Evolutionary conservation across 495 filamentous ascomycete species (phyloP).

Genomic region (Aspergillus taichungensis): DNA sequence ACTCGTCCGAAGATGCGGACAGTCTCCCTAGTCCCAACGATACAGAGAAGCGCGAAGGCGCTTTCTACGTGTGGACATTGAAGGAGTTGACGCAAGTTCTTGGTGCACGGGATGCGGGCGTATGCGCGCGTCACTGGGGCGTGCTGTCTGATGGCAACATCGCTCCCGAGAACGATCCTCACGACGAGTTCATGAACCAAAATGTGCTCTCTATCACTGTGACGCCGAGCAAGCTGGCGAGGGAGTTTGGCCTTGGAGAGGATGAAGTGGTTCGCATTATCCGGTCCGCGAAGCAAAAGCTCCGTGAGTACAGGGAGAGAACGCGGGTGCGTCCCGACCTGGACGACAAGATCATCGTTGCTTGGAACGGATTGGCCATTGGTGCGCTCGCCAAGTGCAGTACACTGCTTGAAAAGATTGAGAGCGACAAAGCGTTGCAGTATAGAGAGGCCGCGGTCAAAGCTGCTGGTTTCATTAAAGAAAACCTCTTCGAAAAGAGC

Average conservation of each 20-base stretch:
- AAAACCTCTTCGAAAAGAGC: slow-evolving; percentile 62
- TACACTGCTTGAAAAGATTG: slow-evolving; percentile 53
- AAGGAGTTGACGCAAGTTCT: slow-evolving; percentile 79
- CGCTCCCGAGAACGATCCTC: slow-evolving; percentile 69
- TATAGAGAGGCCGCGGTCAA: slow-evolving; percentile 59
- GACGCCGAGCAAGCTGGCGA: slow-evolving; percentile 59
- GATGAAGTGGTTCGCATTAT: slow-evolving; percentile 68
- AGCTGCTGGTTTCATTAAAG: slow-evolving; percentile 67
- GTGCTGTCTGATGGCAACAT: slow-evolving; percentile 87
- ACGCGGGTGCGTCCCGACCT: slow-evolving; percentile 71
- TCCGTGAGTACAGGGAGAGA: slow-evolving; percentile 63
- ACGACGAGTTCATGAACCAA: slow-evolving; percentile 86
- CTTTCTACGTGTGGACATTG: slow-evolving; percentile 91
- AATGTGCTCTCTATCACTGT: slow-evolving; percentile 51
- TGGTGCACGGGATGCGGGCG: slow-evolving; percentile 55
- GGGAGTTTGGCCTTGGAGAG: slow-evolving; percentile 67
- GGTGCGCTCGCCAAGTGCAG: slow-evolving; percentile 68
- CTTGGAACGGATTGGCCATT: slow-evolving; percentile 88
- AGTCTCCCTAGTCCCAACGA: slow-evolving; percentile 69
- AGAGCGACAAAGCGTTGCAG: slow-evolving; percentile 44
- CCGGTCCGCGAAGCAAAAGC: slow-evolving; percentile 54
- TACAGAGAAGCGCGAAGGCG: slow-evolving; percentile 81
- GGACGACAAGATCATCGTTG: slow-evolving; percentile 85
- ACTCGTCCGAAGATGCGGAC: slow-evolving; percentile 86
- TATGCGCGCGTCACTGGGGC: slow-evolving; percentile 79